Evolutionary conservation across 352 stramenopile species (phyloP).

Genomic region (Ochromonadaceae sp.): DNA sequence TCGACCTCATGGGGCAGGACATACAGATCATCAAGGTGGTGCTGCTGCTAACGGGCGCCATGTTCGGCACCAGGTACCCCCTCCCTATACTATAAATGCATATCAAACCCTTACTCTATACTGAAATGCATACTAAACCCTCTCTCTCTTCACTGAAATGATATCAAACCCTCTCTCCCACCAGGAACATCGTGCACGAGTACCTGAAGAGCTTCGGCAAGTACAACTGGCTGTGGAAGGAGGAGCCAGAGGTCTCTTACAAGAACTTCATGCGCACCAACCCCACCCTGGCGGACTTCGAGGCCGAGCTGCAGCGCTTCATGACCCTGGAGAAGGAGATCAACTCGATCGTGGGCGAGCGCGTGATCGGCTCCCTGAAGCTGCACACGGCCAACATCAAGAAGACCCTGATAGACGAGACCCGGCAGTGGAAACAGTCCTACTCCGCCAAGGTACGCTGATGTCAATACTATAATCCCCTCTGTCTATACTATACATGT

Average conservation of each 20-base stretch:
- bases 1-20: slow-evolving; percentile 91
- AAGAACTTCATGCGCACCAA: slow-evolving; percentile 78
- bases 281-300: slow-evolving; percentile 84
- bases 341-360: slow-evolving; percentile 52
- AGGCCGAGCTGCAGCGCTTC: slow-evolving; percentile 86
- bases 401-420: slow-evolving; percentile 82
- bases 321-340: slow-evolving; percentile 83
- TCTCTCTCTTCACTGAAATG: no score
- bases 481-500: no score
- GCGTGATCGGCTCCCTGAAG: slow-evolving; percentile 90
- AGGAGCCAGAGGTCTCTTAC: slow-evolving; percentile 89
- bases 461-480: no score
- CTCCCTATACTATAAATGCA: no score
- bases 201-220: slow-evolving; percentile 82
- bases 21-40: slow-evolving; percentile 95
- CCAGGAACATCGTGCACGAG: slow-evolving; percentile 89
- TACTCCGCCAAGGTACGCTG: slow-evolving; percentile 95
- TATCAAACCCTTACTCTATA: no score
- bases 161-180: no score
- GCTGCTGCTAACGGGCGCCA: slow-evolving; percentile 84
- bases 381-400: slow-evolving; percentile 94
- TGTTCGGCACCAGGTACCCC: slow-evolving; percentile 87
- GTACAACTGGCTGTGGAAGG: slow-evolving; percentile 96
- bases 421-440: slow-evolving; percentile 87
- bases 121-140: no score